Conservation (phyloP, 129 eudicot species). For the Centella asiatica region DNA sequence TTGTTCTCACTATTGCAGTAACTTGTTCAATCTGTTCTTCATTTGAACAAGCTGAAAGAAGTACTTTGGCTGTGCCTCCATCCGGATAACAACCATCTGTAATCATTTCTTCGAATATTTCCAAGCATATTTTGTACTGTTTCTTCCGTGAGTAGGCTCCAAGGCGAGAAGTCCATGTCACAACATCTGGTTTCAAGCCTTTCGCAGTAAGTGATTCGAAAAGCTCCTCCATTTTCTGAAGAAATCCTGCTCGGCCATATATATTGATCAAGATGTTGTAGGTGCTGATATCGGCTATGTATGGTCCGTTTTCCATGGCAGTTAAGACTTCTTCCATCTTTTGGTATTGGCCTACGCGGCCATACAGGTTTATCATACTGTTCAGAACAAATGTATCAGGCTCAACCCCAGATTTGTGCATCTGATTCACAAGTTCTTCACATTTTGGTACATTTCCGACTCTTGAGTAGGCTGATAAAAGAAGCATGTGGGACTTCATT, state of each 20-base stretch:
- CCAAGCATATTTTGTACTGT: constrained; percentile 51
- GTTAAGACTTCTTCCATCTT: constrained; percentile 80
- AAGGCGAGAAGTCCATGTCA: constrained; percentile 82
- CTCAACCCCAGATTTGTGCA: constrained; percentile 60
- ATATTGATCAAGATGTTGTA: constrained; percentile 78
- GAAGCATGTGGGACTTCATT: constrained; percentile 92
- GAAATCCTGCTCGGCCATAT: constrained; percentile 75
- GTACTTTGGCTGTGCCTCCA: constrained; percentile 86
- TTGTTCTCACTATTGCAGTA: constrained; percentile 58
- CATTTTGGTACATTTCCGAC: constrained; percentile 49
- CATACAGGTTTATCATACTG: constrained; percentile 67
- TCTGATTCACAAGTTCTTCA: constrained; percentile 62
- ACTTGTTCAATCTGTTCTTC: constrained; percentile 82
- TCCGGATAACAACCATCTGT: constrained; percentile 81
- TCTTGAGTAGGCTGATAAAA: constrained; percentile 72
- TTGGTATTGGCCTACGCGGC: constrained; percentile 64
- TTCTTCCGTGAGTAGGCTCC: constrained; percentile 92
- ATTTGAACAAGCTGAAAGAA: constrained; percentile 68
- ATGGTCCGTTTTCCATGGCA: constrained; percentile 59
- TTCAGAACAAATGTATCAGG: constrained; percentile 81
- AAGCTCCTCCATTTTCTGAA: constrained; percentile 74
- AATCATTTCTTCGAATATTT: constrained; percentile 84
- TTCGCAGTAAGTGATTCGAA: constrained; percentile 36
- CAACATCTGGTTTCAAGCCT: constrained; percentile 57
- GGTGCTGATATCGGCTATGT: constrained; percentile 62